These are phyloP conservation scores for Trichoderma citrinoviride DNA, from an alignment of 2,329 filamentous ascomycete species.

Conservation along the genomic window DNA sequence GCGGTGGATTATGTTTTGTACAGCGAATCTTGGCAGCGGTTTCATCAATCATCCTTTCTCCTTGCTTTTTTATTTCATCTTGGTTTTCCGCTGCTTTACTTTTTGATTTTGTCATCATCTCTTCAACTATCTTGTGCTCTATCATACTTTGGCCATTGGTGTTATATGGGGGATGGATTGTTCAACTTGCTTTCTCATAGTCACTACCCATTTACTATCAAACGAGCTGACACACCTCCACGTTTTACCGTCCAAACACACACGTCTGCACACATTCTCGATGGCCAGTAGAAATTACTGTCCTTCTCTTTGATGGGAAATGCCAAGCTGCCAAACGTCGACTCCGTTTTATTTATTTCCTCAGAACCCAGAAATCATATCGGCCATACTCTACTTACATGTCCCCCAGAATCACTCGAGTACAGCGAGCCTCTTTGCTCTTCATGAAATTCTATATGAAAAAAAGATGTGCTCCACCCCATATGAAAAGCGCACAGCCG, in stretches of 20 bases:
- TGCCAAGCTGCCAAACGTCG: background rate
- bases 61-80: background rate
- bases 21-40: background rate
- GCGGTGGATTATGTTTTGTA: background rate
- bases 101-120: background rate
- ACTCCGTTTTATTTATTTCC: background rate
- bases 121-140: background rate
- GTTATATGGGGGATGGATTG: background rate
- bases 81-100: background rate
- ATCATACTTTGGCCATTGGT: background rate
- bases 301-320: background rate
- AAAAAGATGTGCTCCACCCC: background rate
- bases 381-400: background rate
- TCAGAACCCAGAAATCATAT: background rate
- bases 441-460: slow-evolving; percentile 16
- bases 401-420: background rate
- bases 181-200: background rate
- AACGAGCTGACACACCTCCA: no score
- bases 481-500: background rate
- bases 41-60: background rate
- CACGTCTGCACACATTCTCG: no score
- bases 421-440: background rate
- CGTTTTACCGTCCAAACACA: no score
- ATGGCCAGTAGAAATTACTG: no score
- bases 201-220: background rate